These are phyloP conservation scores for Barbatosphaeria neglecta DNA, from an alignment of 495 filamentous ascomycete species.

Conservation along the genomic window DNA sequence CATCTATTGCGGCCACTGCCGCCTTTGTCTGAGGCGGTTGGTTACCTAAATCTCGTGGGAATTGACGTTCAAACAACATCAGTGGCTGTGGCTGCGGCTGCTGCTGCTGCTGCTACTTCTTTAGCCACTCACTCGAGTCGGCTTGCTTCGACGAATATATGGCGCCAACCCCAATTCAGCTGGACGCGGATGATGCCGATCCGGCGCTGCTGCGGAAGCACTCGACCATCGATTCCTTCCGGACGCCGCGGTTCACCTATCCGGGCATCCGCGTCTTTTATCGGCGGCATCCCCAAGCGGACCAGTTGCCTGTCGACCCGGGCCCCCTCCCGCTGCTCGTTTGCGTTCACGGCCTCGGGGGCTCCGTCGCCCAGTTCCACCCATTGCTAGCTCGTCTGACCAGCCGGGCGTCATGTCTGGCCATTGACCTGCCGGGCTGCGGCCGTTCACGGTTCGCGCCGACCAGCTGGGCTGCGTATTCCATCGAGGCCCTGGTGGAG, in stretches of 20 bases:
- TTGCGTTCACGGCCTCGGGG: slow-evolving; percentile 85
- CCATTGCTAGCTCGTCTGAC: slow-evolving; percentile 71
- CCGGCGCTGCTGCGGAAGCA: slow-evolving; percentile 68
- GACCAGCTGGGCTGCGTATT: slow-evolving; percentile 67
- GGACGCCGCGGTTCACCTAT: slow-evolving; percentile 58
- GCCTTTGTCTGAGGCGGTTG: too few species aligned
- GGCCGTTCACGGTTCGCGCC: slow-evolving; percentile 65
- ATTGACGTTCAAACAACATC: too few species aligned
- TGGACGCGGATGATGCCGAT: slow-evolving; percentile 42
- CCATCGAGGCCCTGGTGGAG: slow-evolving; percentile 60
- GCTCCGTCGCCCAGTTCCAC: slow-evolving; percentile 78
- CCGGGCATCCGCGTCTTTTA: slow-evolving; percentile 73
- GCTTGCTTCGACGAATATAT: not conserved
- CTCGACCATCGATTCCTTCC: slow-evolving; percentile 60
- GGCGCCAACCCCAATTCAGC: not conserved
- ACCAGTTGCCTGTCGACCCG: slow-evolving; percentile 61
- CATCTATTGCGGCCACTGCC: too few species aligned
- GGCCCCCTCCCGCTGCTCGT: slow-evolving; percentile 73
- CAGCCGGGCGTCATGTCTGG: slow-evolving; percentile 77
- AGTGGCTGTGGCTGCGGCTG: too few species aligned
- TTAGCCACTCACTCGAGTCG: too few species aligned
- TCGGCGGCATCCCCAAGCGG: slow-evolving; percentile 64
- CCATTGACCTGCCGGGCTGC: slow-evolving; percentile 83
- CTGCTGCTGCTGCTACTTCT: too few species aligned
- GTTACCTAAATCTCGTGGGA: too few species aligned